Conservation (phyloP, 2,329 filamentous ascomycete genomes). For the Sclerotinia glacialis region DNA sequence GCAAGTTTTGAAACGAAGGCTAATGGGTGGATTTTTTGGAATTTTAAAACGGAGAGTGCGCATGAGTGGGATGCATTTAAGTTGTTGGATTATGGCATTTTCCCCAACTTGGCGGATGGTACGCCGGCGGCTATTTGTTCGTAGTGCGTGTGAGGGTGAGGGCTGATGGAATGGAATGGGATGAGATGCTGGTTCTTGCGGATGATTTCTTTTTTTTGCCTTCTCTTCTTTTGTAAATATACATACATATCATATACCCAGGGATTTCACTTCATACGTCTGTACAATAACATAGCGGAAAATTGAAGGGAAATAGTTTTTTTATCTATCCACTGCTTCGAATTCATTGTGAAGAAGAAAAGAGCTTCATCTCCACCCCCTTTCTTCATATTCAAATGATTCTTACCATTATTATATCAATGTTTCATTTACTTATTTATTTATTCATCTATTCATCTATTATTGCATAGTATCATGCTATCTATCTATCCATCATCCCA, state of each 20-base stretch:
- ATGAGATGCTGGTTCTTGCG: background rate
- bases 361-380: no score
- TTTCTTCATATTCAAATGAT: no score
- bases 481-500: no score
- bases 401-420: no score
- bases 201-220: background rate
- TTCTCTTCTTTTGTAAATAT: background rate
- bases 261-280: background rate
- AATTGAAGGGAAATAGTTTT: background rate
- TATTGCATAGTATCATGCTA: no score
- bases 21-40: slow-evolving; percentile 57
- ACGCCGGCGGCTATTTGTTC: background rate
- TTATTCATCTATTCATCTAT: no score
- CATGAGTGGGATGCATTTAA: slow-evolving; percentile 53
- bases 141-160: background rate
- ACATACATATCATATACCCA: slow-evolving; percentile 12
- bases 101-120: slow-evolving; percentile 43
- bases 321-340: background rate
- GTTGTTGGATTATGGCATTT: slow-evolving; percentile 50
- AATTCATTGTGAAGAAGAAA: no score
- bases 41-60: slow-evolving; percentile 54
- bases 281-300: background rate
- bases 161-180: no score
- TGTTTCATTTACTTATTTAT: no score
- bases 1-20: slow-evolving; percentile 50